Evolutionary conservation across 2,329 filamentous ascomycete genomes (phyloP).

Genomic region (Aspergillus aculeatinus): DNA sequence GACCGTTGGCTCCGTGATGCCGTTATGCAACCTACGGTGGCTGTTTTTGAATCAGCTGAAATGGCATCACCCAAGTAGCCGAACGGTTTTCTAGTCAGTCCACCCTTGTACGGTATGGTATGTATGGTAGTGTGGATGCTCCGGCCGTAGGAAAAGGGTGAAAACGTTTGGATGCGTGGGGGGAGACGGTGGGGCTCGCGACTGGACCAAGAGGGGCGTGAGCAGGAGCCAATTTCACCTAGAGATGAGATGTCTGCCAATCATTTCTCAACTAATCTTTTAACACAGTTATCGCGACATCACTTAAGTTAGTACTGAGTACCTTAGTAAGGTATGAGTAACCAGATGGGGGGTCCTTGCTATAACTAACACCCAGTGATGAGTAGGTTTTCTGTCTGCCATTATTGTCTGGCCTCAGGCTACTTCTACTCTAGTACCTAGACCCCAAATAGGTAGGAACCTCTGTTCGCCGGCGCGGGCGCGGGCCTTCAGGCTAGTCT

Average conservation of each 20-base stretch:
- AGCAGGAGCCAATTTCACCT: slow-evolving; percentile 6
- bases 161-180: not conserved
- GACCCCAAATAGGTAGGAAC: not conserved
- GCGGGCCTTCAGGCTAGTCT: too few species aligned
- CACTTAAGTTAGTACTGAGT: not conserved
- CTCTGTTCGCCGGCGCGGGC: not conserved
- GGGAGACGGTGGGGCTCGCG: slow-evolving; percentile 1
- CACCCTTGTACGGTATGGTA: not conserved
- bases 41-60: not conserved
- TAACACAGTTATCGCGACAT: not conserved
- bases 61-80: not conserved
- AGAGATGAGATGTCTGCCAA: not conserved
- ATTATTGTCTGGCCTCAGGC: not conserved
- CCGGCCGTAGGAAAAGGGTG: slow-evolving; percentile 1
- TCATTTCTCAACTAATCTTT: not conserved
- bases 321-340: too few species aligned
- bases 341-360: too few species aligned
- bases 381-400: too few species aligned
- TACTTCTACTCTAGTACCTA: too few species aligned
- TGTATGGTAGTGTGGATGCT: not conserved
- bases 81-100: not conserved
- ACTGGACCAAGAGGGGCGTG: slow-evolving; percentile 4
- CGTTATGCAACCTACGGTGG: not conserved
- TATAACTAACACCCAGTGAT: too few species aligned
- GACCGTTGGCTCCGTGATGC: too few species aligned